These are phyloP conservation scores for Blastobotrys parvus DNA, from an alignment of 805 yeast genomes.

Conservation along the genomic window DNA sequence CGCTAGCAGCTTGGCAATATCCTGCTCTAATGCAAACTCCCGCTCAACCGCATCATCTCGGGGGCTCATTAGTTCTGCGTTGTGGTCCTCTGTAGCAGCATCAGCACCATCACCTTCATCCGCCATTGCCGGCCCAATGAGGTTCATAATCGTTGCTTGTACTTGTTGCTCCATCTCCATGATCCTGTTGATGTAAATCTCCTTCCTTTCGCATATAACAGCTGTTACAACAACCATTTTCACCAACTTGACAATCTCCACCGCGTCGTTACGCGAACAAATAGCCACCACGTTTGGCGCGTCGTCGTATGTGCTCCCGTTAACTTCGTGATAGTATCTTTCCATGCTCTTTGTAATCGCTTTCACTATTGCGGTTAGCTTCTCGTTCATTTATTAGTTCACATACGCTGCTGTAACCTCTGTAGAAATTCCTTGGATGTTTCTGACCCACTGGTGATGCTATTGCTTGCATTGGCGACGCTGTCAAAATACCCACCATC, in stretches of 20 bases:
- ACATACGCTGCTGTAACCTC: too few relatives aligned
- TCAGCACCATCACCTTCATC: slow-evolving; percentile 1
- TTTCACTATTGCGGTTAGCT: background rate
- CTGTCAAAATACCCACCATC: background rate
- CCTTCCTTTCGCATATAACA: slow-evolving; percentile 8
- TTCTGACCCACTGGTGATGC: too few relatives aligned
- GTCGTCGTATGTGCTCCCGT: background rate
- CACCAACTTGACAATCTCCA: slow-evolving; percentile 9
- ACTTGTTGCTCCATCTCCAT: slow-evolving; percentile 4
- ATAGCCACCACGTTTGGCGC: slow-evolving; percentile 7
- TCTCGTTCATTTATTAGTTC: background rate
- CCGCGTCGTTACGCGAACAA: slow-evolving; percentile 1
- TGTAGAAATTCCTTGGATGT: too few relatives aligned
- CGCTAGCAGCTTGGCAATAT: slow-evolving; percentile 7
- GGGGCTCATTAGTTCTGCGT: background rate
- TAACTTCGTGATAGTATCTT: background rate
- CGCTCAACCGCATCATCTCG: background rate
- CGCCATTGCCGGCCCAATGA: slow-evolving; percentile 6
- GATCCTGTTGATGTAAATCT: slow-evolving; percentile 8
- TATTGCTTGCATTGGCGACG: too few relatives aligned
- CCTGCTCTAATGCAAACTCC: slow-evolving; percentile 11
- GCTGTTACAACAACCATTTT: slow-evolving; percentile 6
- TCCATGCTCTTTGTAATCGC: background rate
- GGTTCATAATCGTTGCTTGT: slow-evolving; percentile 10
- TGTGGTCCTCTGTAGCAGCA: background rate